These are phyloP conservation scores for Hygrophorus russula DNA, from an alignment of 768 basidiomycete species.

Conservation along the genomic window DNA sequence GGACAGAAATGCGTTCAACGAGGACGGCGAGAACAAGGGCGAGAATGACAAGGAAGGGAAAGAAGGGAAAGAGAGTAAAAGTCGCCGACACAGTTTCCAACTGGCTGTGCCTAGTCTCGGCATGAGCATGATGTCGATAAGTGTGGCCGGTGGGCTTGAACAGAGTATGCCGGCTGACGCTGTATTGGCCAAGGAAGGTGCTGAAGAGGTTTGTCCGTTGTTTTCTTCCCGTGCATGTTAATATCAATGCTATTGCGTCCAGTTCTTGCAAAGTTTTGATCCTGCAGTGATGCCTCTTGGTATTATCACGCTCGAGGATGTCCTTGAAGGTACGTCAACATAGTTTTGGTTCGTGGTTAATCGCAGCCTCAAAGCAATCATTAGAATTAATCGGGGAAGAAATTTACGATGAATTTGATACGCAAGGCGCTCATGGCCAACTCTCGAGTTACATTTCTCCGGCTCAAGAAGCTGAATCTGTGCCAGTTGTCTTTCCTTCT, in stretches of 20 bases:
- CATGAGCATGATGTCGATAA: slow-evolving; percentile 25
- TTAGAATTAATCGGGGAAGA: slow-evolving; percentile 87
- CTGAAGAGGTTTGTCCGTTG: slow-evolving; percentile 47
- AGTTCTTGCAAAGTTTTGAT: slow-evolving; percentile 78
- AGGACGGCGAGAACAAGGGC: not conserved
- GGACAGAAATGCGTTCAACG: not conserved
- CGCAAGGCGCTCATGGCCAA: slow-evolving; percentile 54
- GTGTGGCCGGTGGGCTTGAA: slow-evolving; percentile 31
- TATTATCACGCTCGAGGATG: slow-evolving; percentile 89
- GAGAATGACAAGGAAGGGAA: slow-evolving; percentile 6
- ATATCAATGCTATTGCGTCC: not conserved
- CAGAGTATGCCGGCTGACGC: slow-evolving; percentile 88
- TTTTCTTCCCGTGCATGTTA: not conserved
- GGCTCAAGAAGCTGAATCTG: no score
- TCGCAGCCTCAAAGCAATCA: not conserved
- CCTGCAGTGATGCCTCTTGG: slow-evolving; percentile 78
- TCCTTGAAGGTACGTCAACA: slow-evolving; percentile 59
- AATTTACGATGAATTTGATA: slow-evolving; percentile 86
- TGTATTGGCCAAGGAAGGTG: slow-evolving; percentile 61
- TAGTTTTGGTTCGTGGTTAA: not conserved
- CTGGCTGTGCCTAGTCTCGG: slow-evolving; percentile 28
- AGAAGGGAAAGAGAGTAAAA: slow-evolving; percentile 14
- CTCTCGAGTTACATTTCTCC: not conserved
- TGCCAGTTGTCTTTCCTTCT: slow-evolving; percentile 20
- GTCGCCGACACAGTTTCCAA: slow-evolving; percentile 24